Evolutionary conservation across 345 rosid genomes (phyloP), one percentile per base, ranked within the genome.

Genomic region (Eucalyptus curtisii): DNA sequence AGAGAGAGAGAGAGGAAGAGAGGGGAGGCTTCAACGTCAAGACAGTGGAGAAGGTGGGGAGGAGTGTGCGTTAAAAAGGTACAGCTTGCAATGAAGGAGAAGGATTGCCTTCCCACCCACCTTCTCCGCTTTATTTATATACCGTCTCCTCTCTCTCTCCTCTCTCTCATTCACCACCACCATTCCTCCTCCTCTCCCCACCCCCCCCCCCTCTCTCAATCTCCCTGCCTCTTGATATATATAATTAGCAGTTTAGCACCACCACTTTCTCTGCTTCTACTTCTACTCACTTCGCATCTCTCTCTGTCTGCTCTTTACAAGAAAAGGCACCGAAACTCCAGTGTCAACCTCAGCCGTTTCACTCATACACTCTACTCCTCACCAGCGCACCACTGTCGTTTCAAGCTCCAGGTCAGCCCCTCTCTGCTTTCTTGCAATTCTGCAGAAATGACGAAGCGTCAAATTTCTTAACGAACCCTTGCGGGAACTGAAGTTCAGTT

Each of bases 71-170:
- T 76, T 76, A 91, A 89, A 93, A 94, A 92, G 89, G 89, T 89
- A 89, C 96, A 95, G 96, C 97, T 94, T 92, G 97, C 96, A 93
- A 90, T 94, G 96, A 94, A 90, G 93, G 49, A 84, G 88, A 76
- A 76, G 82, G 90, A 89, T 50, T 79, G 94, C 92, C 92, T 91
- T 93, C 97, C 86, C 93, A 91, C 96, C 86, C 92, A 40, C 37
- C 49, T 45, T 24, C 55, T 30, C 33, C 80, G 57, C 49, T 61
- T 16, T 42, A 25, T 68, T 85, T 86, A 10, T 48, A 61, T 25
- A 10, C 33, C 49, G n/a, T 42, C 82, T 49, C 27, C 89, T 68
- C 52, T 81, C 47, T 86, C 85, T 19, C 50, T 85, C 85, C 31
- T 61, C 22, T 49, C 89, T n/a, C 22, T 48, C 53, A 82, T 76